Base-by-base conservation (phyloP, 2,329 filamentous ascomycete genomes). In the Basipetospora chlamydospora region DNA sequence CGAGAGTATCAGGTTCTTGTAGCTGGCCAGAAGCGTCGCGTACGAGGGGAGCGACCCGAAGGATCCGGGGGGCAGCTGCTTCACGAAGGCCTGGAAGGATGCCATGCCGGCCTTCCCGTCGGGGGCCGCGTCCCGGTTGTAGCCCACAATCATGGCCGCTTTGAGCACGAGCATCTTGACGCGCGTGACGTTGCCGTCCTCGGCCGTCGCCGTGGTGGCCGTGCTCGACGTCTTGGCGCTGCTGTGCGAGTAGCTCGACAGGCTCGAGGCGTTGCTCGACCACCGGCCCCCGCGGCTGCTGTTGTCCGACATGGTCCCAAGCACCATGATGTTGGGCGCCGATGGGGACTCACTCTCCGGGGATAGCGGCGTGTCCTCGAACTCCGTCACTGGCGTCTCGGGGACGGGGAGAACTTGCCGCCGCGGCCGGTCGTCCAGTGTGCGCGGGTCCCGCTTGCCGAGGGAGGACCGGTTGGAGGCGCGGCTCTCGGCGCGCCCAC, bases 301-400 rank as follows among this genome's bases (percentile, higher is more conserved):
- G n/a, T n/a, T n/a, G 17, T 74, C 70, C 31, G 64, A 67, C 23
- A 65, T 67, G 4, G 84, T 80, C 3, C 85, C 85, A 1, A 94
- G 69, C 0, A 95, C 78, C 35, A 94, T 67, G 46, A 95, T 94
- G 49, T 94, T 92, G 5, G 85, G 87, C 38, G 86, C 72, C 26
- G 76, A 77, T 1, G 78, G 73, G 6, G 72, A 79, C 30, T 78
- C 73, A 44, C 82, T 82, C 39, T 88, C 83, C 0, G 81, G 80
- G 0, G 86, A 92, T 29, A 85, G 73, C 4, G 83, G 78, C 0
- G 80, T 85, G 51, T 96, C 87, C 54, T 95, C 88, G 47, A 95
- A 95, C 46, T 95, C 86, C 4, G 87, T 96, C 1, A 88, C 88
- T 0, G 87, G 87, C 0, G 87, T 96, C 58, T 96, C 88, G 1